phyloP scores from a whole-genome alignment of 805 yeast genomes.

The Metschnikowia similis region DNA sequence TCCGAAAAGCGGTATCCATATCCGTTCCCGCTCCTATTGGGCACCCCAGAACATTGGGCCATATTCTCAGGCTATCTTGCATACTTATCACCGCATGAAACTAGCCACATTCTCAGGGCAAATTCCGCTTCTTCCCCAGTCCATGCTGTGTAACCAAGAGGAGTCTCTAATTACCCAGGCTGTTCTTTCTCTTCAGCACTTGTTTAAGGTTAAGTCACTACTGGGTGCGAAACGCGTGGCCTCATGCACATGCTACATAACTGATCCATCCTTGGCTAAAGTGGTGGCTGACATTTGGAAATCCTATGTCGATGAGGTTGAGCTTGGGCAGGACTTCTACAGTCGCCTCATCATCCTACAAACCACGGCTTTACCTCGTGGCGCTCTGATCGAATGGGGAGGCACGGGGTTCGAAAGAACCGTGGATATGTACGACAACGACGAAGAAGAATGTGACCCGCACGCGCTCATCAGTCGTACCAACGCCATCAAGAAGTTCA shows the following conservation, averaged over 20 bases:
- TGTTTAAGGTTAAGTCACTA: slow-evolving; percentile 56
- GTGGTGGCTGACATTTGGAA: slow-evolving; percentile 43
- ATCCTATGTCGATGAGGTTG: slow-evolving; percentile 27
- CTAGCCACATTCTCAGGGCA: slow-evolving; percentile 79
- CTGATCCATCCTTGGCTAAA: slow-evolving; percentile 25
- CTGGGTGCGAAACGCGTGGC: slow-evolving; percentile 45
- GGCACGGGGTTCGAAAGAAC: slow-evolving; percentile 50
- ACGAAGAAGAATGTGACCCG: slow-evolving; percentile 18
- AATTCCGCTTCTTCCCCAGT: slow-evolving; percentile 74
- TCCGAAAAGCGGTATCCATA: slow-evolving; percentile 70
- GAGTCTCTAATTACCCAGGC: slow-evolving; percentile 27
- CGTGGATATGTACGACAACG: slow-evolving; percentile 35
- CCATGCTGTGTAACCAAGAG: slow-evolving; percentile 47
- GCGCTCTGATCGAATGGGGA: slow-evolving; percentile 71
- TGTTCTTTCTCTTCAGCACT: slow-evolving; percentile 68
- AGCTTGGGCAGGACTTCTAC: slow-evolving; percentile 16
- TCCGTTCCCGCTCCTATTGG: slow-evolving; percentile 94
- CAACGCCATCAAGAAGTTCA: slow-evolving; percentile 2
- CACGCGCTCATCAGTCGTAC: background rate
- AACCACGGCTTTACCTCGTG: slow-evolving; percentile 57
- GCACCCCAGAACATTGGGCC: slow-evolving; percentile 99
- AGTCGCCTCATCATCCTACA: slow-evolving; percentile 46
- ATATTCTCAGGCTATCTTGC: slow-evolving; percentile 78
- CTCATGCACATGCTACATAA: slow-evolving; percentile 53
- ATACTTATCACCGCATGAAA: slow-evolving; percentile 33